phyloP scores from a whole-genome alignment of 495 filamentous ascomycete genomes.

The Penicillium turbatum region DNA sequence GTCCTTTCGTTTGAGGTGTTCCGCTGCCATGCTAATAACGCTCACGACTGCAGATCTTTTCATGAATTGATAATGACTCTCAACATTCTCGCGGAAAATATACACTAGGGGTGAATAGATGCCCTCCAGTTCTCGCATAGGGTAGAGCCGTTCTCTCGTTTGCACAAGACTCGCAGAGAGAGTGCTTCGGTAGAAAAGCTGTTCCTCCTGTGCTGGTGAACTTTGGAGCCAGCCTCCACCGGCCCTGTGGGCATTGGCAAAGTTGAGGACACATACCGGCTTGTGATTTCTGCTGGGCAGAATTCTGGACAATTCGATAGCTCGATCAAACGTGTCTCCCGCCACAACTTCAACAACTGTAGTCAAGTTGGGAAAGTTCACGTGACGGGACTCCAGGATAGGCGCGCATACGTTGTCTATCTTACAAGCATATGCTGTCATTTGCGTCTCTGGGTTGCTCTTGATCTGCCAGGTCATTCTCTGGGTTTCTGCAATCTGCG shows the following conservation, averaged over 20 bases:
- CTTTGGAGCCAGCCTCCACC: slow-evolving; percentile 58
- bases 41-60: slow-evolving; percentile 35
- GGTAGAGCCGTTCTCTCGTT: slow-evolving; percentile 46
- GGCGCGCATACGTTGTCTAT: not conserved
- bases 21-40: slow-evolving; percentile 55
- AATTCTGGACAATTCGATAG: slow-evolving; percentile 33
- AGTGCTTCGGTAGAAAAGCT: slow-evolving; percentile 60
- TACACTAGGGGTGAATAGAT: slow-evolving; percentile 59
- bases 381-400: slow-evolving; percentile 10
- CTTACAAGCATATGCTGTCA: not conserved
- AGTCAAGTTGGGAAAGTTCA: slow-evolving; percentile 13
- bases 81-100: slow-evolving; percentile 46
- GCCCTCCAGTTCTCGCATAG: slow-evolving; percentile 45
- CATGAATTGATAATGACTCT: slow-evolving; percentile 40
- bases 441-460: not conserved
- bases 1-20: no score
- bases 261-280: slow-evolving; percentile 55
- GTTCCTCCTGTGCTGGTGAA: slow-evolving; percentile 59
- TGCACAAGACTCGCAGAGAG: slow-evolving; percentile 46
- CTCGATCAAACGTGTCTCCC: slow-evolving; percentile 50
- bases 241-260: slow-evolving; percentile 49
- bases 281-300: slow-evolving; percentile 15
- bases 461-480: no score
- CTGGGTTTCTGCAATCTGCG: no score
- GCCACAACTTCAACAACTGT: slow-evolving; percentile 39